These are phyloP conservation scores for Trypanosoma melophagium DNA, from an alignment of 208 protist genomes.

Conservation along the genomic window DNA sequence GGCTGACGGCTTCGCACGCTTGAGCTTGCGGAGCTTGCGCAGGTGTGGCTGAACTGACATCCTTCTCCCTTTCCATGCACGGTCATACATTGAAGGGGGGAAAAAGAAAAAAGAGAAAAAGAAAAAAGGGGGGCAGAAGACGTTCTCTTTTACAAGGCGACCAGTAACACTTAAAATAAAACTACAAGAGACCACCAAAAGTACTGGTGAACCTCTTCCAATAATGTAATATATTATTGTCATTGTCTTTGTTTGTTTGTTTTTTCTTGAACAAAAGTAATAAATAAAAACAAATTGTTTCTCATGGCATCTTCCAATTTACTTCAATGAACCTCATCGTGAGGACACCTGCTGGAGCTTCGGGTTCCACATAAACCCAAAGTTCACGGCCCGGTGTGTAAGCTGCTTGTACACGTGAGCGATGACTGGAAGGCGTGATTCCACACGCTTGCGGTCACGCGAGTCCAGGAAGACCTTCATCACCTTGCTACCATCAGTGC, in stretches of 20 bases:
- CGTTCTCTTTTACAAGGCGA: neutral
- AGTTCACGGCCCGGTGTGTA: slow-evolving; percentile 97
- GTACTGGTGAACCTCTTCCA: too few species aligned
- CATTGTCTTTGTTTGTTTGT: neutral
- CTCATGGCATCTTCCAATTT: neutral
- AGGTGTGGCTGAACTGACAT: slow-evolving; percentile 64
- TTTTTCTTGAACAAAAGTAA: neutral
- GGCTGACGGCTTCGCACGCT: slow-evolving; percentile 75
- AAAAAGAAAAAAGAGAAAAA: neutral
- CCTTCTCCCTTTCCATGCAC: slow-evolving; percentile 3
- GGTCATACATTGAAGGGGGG: neutral
- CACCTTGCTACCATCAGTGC: slow-evolving; percentile 95
- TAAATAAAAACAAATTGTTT: neutral
- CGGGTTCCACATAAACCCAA: slow-evolving; percentile 96
- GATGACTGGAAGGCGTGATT: slow-evolving; percentile 96
- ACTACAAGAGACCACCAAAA: neutral
- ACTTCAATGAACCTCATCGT: slow-evolving; percentile 71
- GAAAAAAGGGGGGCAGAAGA: neutral
- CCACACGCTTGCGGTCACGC: slow-evolving; percentile 83
- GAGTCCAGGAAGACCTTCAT: slow-evolving; percentile 94
- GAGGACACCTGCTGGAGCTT: slow-evolving; percentile 92
- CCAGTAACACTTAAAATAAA: neutral
- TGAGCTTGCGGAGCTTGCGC: slow-evolving; percentile 95
- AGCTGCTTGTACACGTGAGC: slow-evolving; percentile 97
- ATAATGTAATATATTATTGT: neutral